Conservation (phyloP, 2,329 filamentous ascomycete genomes). For the Neofusicoccum umdonicola region DNA sequence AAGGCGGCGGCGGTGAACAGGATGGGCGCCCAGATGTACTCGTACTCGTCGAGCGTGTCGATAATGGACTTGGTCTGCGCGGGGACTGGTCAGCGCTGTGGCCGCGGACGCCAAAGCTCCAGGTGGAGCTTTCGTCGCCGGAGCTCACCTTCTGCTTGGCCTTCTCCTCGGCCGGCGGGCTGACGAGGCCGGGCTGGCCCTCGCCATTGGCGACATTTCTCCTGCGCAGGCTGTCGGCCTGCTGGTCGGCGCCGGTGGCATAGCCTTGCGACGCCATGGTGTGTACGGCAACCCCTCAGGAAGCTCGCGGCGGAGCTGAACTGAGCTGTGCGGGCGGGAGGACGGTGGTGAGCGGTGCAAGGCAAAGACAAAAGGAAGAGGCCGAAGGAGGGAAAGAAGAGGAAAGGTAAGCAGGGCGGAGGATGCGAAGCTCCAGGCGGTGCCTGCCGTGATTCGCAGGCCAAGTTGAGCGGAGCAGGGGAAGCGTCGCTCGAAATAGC, state of each 20-base stretch:
- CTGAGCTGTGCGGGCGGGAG: not conserved
- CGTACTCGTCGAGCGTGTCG: conserved; percentile 61
- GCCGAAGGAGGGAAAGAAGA: conserved; percentile 16
- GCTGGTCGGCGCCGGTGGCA: conserved; percentile 42
- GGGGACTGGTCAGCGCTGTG: conserved; percentile 7
- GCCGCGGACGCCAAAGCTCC: conserved; percentile 9
- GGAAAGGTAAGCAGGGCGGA: conserved; percentile 2
- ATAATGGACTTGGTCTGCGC: conserved; percentile 54
- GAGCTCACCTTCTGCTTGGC: conserved; percentile 46
- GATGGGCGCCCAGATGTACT: conserved; percentile 62
- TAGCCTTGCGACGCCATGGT: conserved; percentile 18
- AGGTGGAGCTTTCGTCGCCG: not conserved
- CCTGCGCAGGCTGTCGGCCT: conserved; percentile 45
- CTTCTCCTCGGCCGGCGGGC: conserved; percentile 42
- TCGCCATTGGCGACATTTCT: conserved; percentile 40
- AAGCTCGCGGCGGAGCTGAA: conserved; percentile 16
- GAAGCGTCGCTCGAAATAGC: conserved; percentile 17
- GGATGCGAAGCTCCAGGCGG: conserved; percentile 14
- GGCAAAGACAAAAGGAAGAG: not conserved
- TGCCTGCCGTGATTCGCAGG: conserved; percentile 14
- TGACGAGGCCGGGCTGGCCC: conserved; percentile 28
- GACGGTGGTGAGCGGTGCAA: not conserved
- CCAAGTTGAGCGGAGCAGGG: conserved; percentile 18
- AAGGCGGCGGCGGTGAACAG: conserved; percentile 62
- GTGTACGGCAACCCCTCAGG: conserved; percentile 16